Percentiles rank a stretch among this genome's conserved stretches.
Conservation (phyloP, 2,329 filamentous ascomycete genomes). For the Fusarium burgessii region DNA sequence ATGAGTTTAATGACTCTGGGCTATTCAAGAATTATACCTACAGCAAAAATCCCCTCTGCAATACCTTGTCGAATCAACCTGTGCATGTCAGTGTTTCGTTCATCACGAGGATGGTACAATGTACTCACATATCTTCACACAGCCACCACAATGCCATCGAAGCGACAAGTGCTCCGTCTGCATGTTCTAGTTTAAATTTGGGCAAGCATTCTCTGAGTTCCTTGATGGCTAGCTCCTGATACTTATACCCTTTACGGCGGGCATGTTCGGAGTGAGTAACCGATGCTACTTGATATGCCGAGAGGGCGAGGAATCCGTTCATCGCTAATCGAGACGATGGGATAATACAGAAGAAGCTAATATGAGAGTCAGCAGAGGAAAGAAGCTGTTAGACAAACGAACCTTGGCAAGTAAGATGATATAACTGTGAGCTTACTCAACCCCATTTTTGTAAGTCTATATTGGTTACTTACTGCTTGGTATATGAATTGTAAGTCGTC, state of each 20-base stretch:
- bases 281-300: constrained; percentile 17
- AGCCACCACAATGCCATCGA: constrained; percentile 19
- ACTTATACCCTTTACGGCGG: constrained; percentile 21
- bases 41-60: constrained; percentile 18
- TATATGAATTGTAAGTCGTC: constrained; percentile 24
- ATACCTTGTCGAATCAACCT: constrained; percentile 14
- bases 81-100: not conserved
- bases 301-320: constrained; percentile 23
- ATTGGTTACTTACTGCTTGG: constrained; percentile 17
- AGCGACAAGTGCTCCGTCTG: constrained; percentile 20
- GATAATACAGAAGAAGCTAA: constrained; percentile 16
- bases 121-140: constrained; percentile 21
- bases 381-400: not conserved
- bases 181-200: constrained; percentile 5
- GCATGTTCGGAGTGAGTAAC: constrained; percentile 12
- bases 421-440: constrained; percentile 11
- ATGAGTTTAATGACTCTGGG: too few relatives aligned
- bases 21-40: not conserved
- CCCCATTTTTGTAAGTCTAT: constrained; percentile 16
- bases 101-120: too few relatives aligned
- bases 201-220: constrained; percentile 7
- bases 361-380: not conserved
- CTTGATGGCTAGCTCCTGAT: constrained; percentile 23
- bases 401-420: constrained; percentile 22
- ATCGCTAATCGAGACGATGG: constrained; percentile 17